Base-by-base conservation (phyloP, 1,284 basidiomycete genomes). In the Rhodofomes roseus region DNA sequence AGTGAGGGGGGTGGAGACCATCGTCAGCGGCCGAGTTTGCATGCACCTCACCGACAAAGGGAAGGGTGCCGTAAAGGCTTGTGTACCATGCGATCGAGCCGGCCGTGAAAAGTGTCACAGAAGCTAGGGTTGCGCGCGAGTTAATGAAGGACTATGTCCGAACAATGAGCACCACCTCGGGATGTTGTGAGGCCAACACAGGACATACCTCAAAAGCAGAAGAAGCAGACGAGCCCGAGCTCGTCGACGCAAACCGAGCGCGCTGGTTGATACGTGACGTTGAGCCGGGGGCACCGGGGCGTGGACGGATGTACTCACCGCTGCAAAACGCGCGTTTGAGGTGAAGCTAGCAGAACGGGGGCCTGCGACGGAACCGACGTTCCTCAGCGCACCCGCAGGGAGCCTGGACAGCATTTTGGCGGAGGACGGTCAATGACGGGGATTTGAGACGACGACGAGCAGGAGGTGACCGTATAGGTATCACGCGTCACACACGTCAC, bases 31-130 rank as follows among this genome's bases (percentile, higher is more conserved):
- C 89, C 63, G 90, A 89, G 77, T 91, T 94, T 60, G 95, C 95
- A 72, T 93, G 90, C 14, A 90, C 94, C 76, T 95, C 87, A 64
- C 90, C 87, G 67, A 96, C 71, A 78, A 96, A 92, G 54, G 93
- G 93, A 61, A 95, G 80, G 39, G 85, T 81, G 66, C 96, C 97
- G 76, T 95, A 98, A 59, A 96, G 84, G 75, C 96, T 91, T 69
- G 92, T 89, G 83, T 99, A 99, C 94, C 93, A 96, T 59, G 93
- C 94, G 74, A 96, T 83, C 44, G 95, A 91, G 62, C 96, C 95
- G 65, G 82, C 91, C 54, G 95, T 86, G 72, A 92, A 78, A 63
- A 90, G 80, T 51, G 94, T 89, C 63, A 90, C 87, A 60, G 90
- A 88, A 62, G 86, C 83, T 61, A 96, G 81, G 48, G 93, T 87